phyloP scores from a whole-genome alignment of 2,329 filamentous ascomycete species.

The Aspergillus tanneri region DNA sequence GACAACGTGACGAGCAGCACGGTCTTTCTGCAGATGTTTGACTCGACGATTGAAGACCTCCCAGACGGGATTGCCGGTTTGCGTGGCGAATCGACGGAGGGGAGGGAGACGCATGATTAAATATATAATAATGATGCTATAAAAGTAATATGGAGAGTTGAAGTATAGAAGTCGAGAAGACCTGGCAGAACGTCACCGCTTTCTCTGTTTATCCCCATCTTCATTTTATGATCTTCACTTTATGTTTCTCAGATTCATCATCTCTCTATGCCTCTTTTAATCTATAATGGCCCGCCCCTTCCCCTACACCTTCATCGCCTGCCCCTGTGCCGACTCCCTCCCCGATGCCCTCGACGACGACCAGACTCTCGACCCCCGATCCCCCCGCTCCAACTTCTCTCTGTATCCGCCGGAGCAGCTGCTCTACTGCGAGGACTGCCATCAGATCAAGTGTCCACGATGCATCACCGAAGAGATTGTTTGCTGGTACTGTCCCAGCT shows the following conservation, averaged over 20 bases:
- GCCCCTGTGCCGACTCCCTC: conserved; percentile 58
- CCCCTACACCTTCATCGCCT: conserved; percentile 65
- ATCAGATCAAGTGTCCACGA: conserved; percentile 88
- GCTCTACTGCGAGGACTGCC: conserved; percentile 95
- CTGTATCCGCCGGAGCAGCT: conserved; percentile 91
- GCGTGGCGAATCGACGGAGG: conserved; percentile 67
- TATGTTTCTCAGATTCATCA: not conserved
- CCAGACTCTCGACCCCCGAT: conserved; percentile 79
- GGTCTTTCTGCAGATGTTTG: conserved; percentile 90
- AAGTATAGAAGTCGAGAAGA: not conserved
- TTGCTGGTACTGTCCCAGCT: conserved; percentile 92
- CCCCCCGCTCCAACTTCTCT: conserved; percentile 82
- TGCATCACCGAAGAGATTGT: conserved; percentile 93
- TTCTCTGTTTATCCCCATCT: not conserved
- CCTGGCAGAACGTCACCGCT: not conserved
- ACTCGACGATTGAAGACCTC: conserved; percentile 87
- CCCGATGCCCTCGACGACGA: conserved; percentile 61
- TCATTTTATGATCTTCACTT: not conserved
- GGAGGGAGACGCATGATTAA: conserved; percentile 11
- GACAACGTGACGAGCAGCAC: conserved; percentile 69
- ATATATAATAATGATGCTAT: conserved; percentile 18
- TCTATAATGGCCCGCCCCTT: conserved; percentile 56
- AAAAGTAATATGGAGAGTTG: conserved; percentile 30
- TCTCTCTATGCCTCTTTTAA: not conserved
- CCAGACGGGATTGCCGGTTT: conserved; percentile 73